These are phyloP conservation scores for Chrysosporium queenslandicum DNA, from an alignment of 2,329 filamentous ascomycete genomes.

Conservation along the genomic window DNA sequence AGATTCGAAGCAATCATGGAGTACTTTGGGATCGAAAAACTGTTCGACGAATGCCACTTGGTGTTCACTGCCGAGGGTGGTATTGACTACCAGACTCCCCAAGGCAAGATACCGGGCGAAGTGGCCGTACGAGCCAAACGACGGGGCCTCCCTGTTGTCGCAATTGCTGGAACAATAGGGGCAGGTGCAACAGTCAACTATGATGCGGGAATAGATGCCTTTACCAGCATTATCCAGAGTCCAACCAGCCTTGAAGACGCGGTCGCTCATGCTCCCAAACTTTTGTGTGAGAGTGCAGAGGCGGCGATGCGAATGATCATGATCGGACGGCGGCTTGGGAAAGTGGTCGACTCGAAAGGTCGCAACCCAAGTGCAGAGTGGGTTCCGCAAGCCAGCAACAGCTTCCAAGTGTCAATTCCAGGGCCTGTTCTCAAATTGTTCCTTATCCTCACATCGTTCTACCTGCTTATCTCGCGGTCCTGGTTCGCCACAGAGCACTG, in stretches of 20 bases:
- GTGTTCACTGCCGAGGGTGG: slow-evolving; percentile 47
- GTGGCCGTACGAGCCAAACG: slow-evolving; percentile 41
- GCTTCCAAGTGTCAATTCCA: background rate
- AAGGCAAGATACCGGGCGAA: slow-evolving; percentile 46
- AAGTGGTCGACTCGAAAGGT: background rate
- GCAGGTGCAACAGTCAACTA: slow-evolving; percentile 29
- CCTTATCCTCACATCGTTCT: background rate
- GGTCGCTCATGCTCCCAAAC: slow-evolving; percentile 21
- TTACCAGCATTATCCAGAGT: slow-evolving; percentile 24
- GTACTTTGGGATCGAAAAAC: slow-evolving; percentile 40
- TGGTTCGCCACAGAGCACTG: background rate
- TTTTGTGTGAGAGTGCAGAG: slow-evolving; percentile 24
- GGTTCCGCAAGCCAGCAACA: background rate
- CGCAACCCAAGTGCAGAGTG: background rate
- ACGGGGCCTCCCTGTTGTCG: slow-evolving; percentile 40
- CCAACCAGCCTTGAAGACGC: slow-evolving; percentile 25
- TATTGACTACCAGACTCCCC: slow-evolving; percentile 43
- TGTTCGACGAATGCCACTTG: slow-evolving; percentile 42
- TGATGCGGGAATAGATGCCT: slow-evolving; percentile 29
- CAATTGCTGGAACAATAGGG: slow-evolving; percentile 35
- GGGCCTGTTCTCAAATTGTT: background rate
- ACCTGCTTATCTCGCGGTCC: slow-evolving; percentile 1
- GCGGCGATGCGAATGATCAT: slow-evolving; percentile 25
- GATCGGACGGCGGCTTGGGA: slow-evolving; percentile 15
- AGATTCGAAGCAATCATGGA: slow-evolving; percentile 44